phyloP scores from a whole-genome alignment of 2,329 filamentous ascomycete species.

The Chrysoporthe cubensis region DNA sequence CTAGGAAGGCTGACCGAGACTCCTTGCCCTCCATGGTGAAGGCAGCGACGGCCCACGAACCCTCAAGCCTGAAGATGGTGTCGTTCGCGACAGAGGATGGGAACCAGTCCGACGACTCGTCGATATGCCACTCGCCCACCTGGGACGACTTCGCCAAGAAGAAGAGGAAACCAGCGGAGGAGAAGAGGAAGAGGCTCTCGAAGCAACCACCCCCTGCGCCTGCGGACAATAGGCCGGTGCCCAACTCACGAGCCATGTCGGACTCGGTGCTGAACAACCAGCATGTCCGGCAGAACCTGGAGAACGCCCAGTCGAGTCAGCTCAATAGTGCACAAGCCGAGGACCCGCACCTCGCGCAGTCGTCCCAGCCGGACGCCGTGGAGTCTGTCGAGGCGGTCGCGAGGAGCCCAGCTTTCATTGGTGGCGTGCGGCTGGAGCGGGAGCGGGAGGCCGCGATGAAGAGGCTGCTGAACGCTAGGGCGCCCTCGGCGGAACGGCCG shows the following conservation, averaged over 20 bases:
- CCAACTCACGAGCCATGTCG: constrained; percentile 22
- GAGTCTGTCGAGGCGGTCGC: constrained; percentile 15
- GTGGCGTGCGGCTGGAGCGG: constrained; percentile 48
- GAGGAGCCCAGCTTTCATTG: constrained; percentile 42
- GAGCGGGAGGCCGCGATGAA: constrained; percentile 41
- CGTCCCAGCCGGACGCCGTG: constrained; percentile 11
- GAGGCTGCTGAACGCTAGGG: constrained; percentile 24
- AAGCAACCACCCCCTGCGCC: constrained; percentile 40
- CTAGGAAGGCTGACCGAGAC: constrained; percentile 29
- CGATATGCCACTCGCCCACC: constrained; percentile 64
- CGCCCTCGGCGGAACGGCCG: constrained; percentile 20
- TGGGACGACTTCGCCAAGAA: constrained; percentile 62
- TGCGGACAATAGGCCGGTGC: constrained; percentile 31
- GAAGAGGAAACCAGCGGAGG: constrained; percentile 57
- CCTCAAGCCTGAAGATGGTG: constrained; percentile 44
- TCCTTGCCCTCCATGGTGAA: constrained; percentile 23
- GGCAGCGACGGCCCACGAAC: constrained; percentile 21
- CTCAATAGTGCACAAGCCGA: constrained; percentile 30
- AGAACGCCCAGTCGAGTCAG: constrained; percentile 24
- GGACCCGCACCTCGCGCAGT: background rate
- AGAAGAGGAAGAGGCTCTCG: constrained; percentile 43
- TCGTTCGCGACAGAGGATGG: constrained; percentile 43
- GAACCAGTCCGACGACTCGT: constrained; percentile 47
- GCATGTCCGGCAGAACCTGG: constrained; percentile 10
- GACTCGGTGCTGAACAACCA: constrained; percentile 22